A percentile compares a stretch with the other conserved stretches of the same genome.
phyloP scores from a whole-genome alignment of 2,329 filamentous ascomycete genomes.

The Aotearoamyces nothofagi region DNA sequence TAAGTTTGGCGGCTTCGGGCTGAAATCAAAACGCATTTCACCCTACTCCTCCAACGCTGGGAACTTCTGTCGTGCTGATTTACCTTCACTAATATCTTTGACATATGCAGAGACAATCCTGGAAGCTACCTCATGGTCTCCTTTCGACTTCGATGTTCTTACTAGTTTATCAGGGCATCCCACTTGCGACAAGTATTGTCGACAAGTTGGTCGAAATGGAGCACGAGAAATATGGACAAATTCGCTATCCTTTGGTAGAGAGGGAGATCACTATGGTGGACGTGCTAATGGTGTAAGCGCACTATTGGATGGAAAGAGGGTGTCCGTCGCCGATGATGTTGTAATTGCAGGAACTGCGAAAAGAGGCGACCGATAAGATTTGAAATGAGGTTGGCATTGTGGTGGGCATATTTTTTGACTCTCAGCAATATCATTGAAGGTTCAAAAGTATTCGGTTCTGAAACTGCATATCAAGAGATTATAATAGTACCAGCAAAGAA shows the following conservation, averaged over 20 bases:
- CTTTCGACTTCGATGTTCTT: slow-evolving; percentile 61
- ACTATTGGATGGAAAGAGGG: slow-evolving; percentile 65
- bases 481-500: slow-evolving; percentile 60
- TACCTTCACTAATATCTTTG: slow-evolving; percentile 62
- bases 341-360: slow-evolving; percentile 93
- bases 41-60: slow-evolving; percentile 99
- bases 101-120: slow-evolving; percentile 66
- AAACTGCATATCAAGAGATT: slow-evolving; percentile 42
- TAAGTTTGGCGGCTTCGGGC: slow-evolving; percentile 69
- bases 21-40: slow-evolving; percentile 81
- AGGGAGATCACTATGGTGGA: slow-evolving; percentile 91
- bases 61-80: slow-evolving; percentile 68
- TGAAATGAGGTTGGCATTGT: slow-evolving; percentile 72
- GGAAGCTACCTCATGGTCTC: slow-evolving; percentile 31
- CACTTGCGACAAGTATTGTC: slow-evolving; percentile 64
- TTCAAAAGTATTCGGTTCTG: slow-evolving; percentile 43
- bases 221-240: slow-evolving; percentile 44
- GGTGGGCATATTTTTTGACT: slow-evolving; percentile 68
- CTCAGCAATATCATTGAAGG: slow-evolving; percentile 70
- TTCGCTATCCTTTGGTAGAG: slow-evolving; percentile 88
- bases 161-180: slow-evolving; percentile 94
- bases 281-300: slow-evolving; percentile 87
- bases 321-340: slow-evolving; percentile 90
- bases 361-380: slow-evolving; percentile 83
- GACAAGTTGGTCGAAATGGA: slow-evolving; percentile 62